Evolutionary conservation across 2,329 filamentous ascomycete species (phyloP).

Genomic region (Aureobasidium zeae): DNA sequence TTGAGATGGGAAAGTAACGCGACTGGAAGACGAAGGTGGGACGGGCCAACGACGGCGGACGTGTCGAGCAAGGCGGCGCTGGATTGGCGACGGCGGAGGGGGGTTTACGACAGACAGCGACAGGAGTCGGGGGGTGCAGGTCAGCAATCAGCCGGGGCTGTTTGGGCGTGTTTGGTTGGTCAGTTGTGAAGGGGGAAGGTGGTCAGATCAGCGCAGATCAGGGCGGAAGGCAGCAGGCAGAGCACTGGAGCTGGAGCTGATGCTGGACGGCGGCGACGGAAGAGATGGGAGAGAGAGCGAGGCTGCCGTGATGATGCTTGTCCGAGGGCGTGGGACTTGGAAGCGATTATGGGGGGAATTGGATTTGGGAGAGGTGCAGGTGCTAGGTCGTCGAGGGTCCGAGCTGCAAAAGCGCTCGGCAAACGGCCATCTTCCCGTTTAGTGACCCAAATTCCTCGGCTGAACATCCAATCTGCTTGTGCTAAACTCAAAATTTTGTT

Average conservation of each 20-base stretch:
- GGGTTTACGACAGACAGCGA: constrained; percentile 11
- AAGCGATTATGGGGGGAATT: constrained; percentile 9
- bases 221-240: neutral
- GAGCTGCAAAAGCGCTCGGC: constrained; percentile 1
- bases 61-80: neutral
- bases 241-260: neutral
- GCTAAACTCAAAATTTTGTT: constrained; percentile 13
- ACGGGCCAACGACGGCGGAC: neutral
- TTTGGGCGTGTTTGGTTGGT: constrained; percentile 10
- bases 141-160: constrained; percentile 10
- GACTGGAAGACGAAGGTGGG: neutral
- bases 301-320: constrained; percentile 11
- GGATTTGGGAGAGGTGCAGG: constrained; percentile 10
- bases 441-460: neutral
- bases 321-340: constrained; percentile 6
- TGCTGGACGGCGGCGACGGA: neutral
- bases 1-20: neutral
- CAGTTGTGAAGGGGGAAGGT: neutral
- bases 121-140: constrained; percentile 11
- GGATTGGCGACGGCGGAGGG: constrained; percentile 1
- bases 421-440: constrained; percentile 1
- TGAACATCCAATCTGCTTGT: neutral
- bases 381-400: constrained; percentile 1
- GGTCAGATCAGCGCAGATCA: constrained; percentile 6
- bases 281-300: no score